Conservation (phyloP, 176 grass and related monocot species). For the Coix lacrymajobi region DNA sequence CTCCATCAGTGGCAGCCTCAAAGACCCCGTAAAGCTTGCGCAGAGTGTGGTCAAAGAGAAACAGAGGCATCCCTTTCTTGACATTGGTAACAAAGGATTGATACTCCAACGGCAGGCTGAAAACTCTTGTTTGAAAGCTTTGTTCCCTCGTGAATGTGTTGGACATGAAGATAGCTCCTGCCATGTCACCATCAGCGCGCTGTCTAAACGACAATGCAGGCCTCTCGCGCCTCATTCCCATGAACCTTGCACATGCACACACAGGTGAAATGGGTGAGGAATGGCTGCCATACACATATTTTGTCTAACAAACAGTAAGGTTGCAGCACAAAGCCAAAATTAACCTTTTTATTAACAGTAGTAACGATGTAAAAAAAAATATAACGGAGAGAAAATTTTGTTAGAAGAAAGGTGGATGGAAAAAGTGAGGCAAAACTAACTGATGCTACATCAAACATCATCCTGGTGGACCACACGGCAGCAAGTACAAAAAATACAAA, state of each 20-base stretch:
- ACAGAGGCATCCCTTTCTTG: conserved; percentile 48
- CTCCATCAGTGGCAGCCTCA: conserved; percentile 43
- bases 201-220: not conserved
- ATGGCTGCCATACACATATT: not conserved
- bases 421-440: not conserved
- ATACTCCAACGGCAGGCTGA: conserved; percentile 38
- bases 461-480: not conserved
- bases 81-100: conserved; percentile 36
- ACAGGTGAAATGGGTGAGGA: not conserved
- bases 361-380: not conserved
- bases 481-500: not conserved
- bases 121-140: conserved; percentile 26
- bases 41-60: conserved; percentile 51
- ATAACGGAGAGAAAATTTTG: not conserved
- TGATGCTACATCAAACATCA: not conserved
- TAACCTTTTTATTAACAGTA: not conserved
- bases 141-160: conserved; percentile 39
- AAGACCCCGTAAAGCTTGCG: conserved; percentile 57
- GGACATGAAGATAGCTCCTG: conserved; percentile 64
- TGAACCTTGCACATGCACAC: conserved; percentile 6
- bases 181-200: conserved; percentile 16
- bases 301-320: not conserved
- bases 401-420: not conserved
- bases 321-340: too few relatives aligned
- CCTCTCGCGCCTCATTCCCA: conserved; percentile 15